Evolutionary conservation across 2,329 filamentous ascomycete genomes (phyloP).

Genomic region (Zelopaecilomyces penicillatus): DNA sequence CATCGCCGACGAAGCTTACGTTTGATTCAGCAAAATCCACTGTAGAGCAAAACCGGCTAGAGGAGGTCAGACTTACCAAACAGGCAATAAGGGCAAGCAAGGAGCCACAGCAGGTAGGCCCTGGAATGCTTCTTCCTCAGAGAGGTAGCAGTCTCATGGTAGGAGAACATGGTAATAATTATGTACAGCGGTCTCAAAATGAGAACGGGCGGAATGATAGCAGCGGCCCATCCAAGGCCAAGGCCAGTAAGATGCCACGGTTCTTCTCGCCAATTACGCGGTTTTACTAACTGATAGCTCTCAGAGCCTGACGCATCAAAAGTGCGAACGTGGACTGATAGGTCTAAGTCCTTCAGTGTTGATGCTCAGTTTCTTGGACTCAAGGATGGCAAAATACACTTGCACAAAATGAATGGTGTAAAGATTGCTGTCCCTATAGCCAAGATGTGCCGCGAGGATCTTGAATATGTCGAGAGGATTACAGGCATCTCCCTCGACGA

Average conservation of each 20-base stretch:
- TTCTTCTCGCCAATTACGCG: no score
- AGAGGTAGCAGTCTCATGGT: conserved; percentile 70
- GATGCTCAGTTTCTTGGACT: conserved; percentile 94
- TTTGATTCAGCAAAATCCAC: conserved; percentile 49
- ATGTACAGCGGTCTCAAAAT: conserved; percentile 60
- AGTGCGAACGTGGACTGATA: conserved; percentile 88
- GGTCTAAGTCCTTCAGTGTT: conserved; percentile 91
- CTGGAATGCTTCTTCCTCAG: conserved; percentile 65
- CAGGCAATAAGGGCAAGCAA: conserved; percentile 62
- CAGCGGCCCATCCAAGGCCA: conserved; percentile 47
- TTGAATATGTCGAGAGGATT: conserved; percentile 84
- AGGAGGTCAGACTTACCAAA: conserved; percentile 77
- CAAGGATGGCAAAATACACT: conserved; percentile 91
- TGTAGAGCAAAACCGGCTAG: conserved; percentile 68
- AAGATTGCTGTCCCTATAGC: conserved; percentile 93
- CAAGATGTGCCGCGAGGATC: conserved; percentile 92
- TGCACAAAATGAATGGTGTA: conserved; percentile 96
- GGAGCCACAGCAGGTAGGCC: conserved; percentile 59
- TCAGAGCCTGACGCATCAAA: conserved; percentile 75
- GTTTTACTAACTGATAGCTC: neutral
- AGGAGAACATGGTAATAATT: conserved; percentile 58
- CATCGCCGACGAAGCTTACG: conserved; percentile 35
- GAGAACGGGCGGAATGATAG: conserved; percentile 56
- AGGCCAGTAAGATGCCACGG: conserved; percentile 55
- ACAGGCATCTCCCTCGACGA: conserved; percentile 90